Conservation (phyloP, 2,329 filamentous ascomycete genomes). For the Colletotrichum tropicale region DNA sequence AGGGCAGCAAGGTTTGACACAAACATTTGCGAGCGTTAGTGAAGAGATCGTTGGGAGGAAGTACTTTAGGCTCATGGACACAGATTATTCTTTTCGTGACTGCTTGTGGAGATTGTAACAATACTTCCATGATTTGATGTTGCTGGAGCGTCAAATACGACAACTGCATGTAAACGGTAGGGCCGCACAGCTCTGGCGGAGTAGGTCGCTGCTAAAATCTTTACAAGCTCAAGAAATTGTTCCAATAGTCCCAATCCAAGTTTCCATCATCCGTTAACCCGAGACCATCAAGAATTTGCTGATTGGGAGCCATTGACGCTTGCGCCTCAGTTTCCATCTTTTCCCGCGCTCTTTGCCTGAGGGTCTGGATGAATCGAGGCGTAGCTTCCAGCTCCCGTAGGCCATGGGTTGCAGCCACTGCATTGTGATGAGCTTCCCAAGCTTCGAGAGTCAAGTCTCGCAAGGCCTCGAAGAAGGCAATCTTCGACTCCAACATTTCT, state of each 20-base stretch:
- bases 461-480: background rate
- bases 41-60: background rate
- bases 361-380: background rate
- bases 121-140: background rate
- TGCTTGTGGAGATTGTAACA: background rate
- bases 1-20: background rate
- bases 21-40: background rate
- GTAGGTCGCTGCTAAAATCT: too few relatives aligned
- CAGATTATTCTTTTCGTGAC: background rate
- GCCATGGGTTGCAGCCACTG: background rate
- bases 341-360: background rate
- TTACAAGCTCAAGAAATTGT: background rate
- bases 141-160: background rate
- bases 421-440: background rate
- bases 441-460: background rate
- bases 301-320: background rate
- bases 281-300: background rate
- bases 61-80: background rate
- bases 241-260: constrained; percentile 14
- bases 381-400: background rate
- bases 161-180: too few relatives aligned
- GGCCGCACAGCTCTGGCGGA: too few relatives aligned
- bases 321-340: background rate
- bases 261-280: background rate
- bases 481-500: constrained; percentile 4